Base-by-base conservation (phyloP, 148 eudicot species). In the Vaccinium corymbosum region DNA sequence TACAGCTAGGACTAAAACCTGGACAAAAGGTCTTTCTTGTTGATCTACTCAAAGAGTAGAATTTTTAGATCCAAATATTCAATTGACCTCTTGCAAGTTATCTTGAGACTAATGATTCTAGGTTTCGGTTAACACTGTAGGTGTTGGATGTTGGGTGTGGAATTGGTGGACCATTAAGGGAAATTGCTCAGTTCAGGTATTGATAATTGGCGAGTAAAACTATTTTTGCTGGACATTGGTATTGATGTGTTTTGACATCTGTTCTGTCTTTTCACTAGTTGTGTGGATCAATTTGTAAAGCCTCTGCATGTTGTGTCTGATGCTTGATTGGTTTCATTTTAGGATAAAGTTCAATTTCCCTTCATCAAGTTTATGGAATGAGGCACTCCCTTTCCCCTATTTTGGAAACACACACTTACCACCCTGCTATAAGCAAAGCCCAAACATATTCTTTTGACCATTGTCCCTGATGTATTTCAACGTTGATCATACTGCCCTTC, bases 1-100 rank as follows among this genome's bases (percentile, higher is more conserved):
- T 97, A 84, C 99, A 97, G 70, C 90, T 97, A 68, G 98, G 91
- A 80, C 82, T 97, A 10, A 91, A 90, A 86, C 97, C 95, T 85
- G 99, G 99, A 75, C 89, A 97, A 0, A 93, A 97, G 98, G 99
- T 97, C 76, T 59, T 42, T 22, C 81, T 56, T 35, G 15, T 2
- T n/a, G 29, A 53, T 13, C 76, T 8, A 8, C 66, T 84, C 50
- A 5, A 13, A 16, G 17, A 76, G 11, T 15, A 77, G 35, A 25
- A 56, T 42, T 11, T 38, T 38, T n/a, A 55, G 64, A 25, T 1
- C 4, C 16, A 20, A 42, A 38, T 46, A 74, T 38, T 74, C 25
- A 19, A 19, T 20, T 74, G 53, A 8, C 50, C 50, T 72, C 11
- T 42, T 46, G 52, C 49, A 42, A 74, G 78, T 46, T 74, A 19